Conservation (phyloP, 352 stramenopile genomes). For the Globisporangium radiosum region DNA sequence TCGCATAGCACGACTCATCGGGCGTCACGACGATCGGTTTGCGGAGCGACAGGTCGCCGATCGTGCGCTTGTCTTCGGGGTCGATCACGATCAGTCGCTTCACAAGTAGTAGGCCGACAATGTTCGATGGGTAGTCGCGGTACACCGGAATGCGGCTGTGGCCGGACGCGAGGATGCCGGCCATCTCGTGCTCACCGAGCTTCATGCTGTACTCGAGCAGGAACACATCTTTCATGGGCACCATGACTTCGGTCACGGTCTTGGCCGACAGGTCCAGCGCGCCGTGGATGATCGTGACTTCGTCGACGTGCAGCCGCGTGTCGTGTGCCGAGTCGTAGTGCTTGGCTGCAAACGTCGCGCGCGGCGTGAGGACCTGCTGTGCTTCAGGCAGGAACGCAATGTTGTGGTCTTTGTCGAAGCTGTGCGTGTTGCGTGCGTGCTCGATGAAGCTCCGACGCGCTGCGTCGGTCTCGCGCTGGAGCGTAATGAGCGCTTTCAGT, state of each 20-base stretch:
- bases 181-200: constrained; percentile 68
- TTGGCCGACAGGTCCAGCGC: constrained; percentile 87
- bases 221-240: constrained; percentile 77
- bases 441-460: constrained; percentile 30
- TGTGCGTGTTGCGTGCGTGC: constrained; percentile 10
- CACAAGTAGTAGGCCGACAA: constrained; percentile 84
- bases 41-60: constrained; percentile 58
- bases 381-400: constrained; percentile 11
- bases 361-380: constrained; percentile 21
- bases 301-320: constrained; percentile 63
- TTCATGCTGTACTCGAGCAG: constrained; percentile 76
- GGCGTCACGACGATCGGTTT: constrained; percentile 81
- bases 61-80: constrained; percentile 58
- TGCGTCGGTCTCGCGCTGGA: constrained; percentile 55
- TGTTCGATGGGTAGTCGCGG: constrained; percentile 50
- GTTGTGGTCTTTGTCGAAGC: not conserved
- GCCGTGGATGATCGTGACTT: constrained; percentile 91
- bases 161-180: constrained; percentile 78
- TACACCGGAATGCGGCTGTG: constrained; percentile 90
- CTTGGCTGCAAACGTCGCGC: constrained; percentile 16
- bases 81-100: constrained; percentile 89
- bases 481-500: constrained; percentile 82
- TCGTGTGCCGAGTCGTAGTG: constrained; percentile 29
- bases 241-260: constrained; percentile 82
- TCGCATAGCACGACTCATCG: constrained; percentile 74